A percentile compares a stretch with the other conserved stretches of the same genome.
Evolutionary conservation across 2,329 filamentous ascomycete genomes (phyloP).

Genomic region (Epichloe uncinata): DNA sequence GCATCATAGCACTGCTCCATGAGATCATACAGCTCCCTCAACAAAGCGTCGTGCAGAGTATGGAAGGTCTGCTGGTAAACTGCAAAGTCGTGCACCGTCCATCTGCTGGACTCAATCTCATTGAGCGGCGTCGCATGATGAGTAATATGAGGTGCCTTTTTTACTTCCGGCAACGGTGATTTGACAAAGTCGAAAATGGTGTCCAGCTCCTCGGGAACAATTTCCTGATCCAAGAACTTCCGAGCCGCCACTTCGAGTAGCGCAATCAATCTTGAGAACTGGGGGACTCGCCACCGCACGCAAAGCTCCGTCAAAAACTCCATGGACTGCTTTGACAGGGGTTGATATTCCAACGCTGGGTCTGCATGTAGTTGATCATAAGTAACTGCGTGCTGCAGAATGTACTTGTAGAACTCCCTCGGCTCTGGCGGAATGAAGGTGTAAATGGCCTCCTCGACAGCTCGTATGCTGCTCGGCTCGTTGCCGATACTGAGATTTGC

Average conservation of each 20-base stretch:
- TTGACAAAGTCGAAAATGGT: constrained; percentile 74
- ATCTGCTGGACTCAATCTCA: constrained; percentile 45
- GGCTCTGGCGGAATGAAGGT: constrained; percentile 84
- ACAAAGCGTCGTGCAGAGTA: constrained; percentile 63
- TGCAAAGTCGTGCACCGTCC: constrained; percentile 56
- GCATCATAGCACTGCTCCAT: constrained; percentile 78
- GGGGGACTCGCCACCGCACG: constrained; percentile 83
- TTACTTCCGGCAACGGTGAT: constrained; percentile 50
- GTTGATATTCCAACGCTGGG: constrained; percentile 33
- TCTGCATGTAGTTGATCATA: constrained; percentile 47
- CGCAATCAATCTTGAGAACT: constrained; percentile 64
- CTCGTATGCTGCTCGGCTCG: constrained; percentile 35
- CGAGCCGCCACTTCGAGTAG: constrained; percentile 75
- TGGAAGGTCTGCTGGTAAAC: constrained; percentile 64
- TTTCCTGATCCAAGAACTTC: constrained; percentile 74
- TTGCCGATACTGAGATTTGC: constrained; percentile 50
- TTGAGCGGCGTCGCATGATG: constrained; percentile 35
- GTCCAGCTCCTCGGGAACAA: constrained; percentile 70
- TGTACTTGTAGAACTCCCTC: constrained; percentile 68
- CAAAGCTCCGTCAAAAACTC: constrained; percentile 79
- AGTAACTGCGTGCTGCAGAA: constrained; percentile 63
- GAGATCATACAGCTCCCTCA: constrained; percentile 79
- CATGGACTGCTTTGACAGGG: constrained; percentile 63
- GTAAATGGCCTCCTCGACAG: constrained; percentile 55
- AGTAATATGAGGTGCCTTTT: constrained; percentile 46